phyloP scores from a whole-genome alignment of 306 rosid genomes.

The Fragaria ananassa region DNA sequence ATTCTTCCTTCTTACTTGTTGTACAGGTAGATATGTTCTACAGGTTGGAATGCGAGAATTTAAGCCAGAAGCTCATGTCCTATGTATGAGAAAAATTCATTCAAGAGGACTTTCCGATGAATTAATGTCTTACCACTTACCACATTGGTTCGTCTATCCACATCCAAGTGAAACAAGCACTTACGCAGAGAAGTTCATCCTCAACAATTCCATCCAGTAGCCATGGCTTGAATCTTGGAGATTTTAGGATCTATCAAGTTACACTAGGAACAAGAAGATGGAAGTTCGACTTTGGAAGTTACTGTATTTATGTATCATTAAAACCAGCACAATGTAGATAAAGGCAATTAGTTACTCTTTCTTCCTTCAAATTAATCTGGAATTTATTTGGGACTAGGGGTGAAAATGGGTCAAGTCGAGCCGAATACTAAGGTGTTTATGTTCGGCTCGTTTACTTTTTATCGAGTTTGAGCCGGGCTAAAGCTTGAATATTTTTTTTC shows the following conservation, averaged over 20 bases:
- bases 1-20: background rate
- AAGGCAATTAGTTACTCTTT: background rate
- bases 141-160: background rate
- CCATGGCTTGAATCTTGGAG: background rate
- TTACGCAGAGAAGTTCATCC: background rate
- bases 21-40: constrained; percentile 20
- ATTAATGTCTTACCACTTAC: background rate
- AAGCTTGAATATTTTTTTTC: too few species aligned
- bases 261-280: background rate
- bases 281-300: background rate
- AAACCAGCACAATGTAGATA: background rate
- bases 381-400: too few species aligned
- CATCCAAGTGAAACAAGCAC: background rate
- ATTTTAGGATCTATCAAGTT: background rate
- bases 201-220: background rate
- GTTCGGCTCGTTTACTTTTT: too few species aligned
- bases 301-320: background rate
- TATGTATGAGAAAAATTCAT: constrained; percentile 1
- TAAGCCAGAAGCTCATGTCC: constrained; percentile 15
- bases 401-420: too few species aligned
- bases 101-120: background rate
- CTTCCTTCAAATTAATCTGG: too few species aligned
- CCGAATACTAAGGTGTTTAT: too few species aligned
- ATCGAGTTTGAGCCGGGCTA: too few species aligned
- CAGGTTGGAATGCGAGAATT: constrained; percentile 13